Conservation (phyloP, 345 rosid species). For the Melaleuca alternifolia region DNA sequence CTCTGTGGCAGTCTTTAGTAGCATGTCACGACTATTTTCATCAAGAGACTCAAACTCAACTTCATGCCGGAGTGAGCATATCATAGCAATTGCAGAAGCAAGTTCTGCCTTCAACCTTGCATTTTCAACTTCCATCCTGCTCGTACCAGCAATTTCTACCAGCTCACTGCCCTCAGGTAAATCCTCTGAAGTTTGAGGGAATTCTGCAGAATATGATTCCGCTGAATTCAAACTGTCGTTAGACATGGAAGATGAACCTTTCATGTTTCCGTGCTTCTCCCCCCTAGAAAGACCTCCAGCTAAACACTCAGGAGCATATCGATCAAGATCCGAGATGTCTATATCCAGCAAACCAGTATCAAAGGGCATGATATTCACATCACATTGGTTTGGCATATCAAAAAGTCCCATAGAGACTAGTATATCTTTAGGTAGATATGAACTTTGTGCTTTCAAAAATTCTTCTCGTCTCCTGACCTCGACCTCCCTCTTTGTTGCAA, state of each 20-base stretch:
- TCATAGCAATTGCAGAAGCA: conserved; percentile 77
- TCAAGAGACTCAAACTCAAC: conserved; percentile 56
- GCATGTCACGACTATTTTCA: conserved; percentile 43
- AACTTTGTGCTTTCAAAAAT: conserved; percentile 59
- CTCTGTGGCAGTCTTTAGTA: conserved; percentile 63
- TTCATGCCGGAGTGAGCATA: conserved; percentile 62
- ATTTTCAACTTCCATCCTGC: conserved; percentile 94
- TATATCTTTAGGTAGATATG: conserved; percentile 65
- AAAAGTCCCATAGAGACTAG: conserved; percentile 77
- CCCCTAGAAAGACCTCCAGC: conserved; percentile 35
- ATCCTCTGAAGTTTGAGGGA: conserved; percentile 31
- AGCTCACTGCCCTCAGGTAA: conserved; percentile 58
- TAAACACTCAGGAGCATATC: conserved; percentile 82
- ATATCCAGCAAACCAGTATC: conserved; percentile 72
- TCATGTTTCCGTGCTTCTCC: conserved; percentile 42
- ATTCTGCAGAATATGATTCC: conserved; percentile 26
- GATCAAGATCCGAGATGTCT: conserved; percentile 64
- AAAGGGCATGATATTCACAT: conserved; percentile 81
- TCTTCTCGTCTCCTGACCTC: conserved; percentile 91
- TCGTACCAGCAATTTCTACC: conserved; percentile 87
- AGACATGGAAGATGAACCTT: conserved; percentile 52
- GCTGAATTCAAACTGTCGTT: conserved; percentile 53
- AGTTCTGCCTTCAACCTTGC: conserved; percentile 95
- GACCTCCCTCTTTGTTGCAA: conserved; percentile 75
- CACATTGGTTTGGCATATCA: conserved; percentile 89